Percentiles rank a stretch among this genome's conserved stretches.
Evolutionary conservation across 2,329 filamentous ascomycete genomes (phyloP).

Genomic region (Bipolaris zeicola): DNA sequence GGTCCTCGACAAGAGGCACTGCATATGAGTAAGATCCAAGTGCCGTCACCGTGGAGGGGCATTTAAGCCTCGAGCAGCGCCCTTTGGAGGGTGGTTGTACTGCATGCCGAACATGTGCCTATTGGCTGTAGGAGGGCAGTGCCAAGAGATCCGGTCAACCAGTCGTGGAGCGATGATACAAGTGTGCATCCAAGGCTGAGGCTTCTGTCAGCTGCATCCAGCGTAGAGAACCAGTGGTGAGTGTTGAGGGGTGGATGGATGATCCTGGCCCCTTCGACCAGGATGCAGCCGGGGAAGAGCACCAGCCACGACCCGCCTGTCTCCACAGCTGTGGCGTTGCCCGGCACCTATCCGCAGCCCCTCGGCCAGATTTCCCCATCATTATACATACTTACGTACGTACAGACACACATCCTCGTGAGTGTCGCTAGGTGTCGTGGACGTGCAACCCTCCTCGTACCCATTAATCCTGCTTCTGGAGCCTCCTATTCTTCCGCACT

Average conservation of each 20-base stretch:
- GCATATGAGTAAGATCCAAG: slow-evolving; percentile 1
- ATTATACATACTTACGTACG: not conserved
- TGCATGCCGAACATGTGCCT: slow-evolving; percentile 8
- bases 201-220: slow-evolving; percentile 21
- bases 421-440: not conserved
- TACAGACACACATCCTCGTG: not conserved
- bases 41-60: slow-evolving; percentile 17
- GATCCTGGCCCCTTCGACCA: not conserved
- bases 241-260: slow-evolving; percentile 20
- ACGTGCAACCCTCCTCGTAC: not conserved
- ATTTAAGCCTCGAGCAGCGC: slow-evolving; percentile 15
- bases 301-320: slow-evolving; percentile 21
- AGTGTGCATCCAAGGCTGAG: slow-evolving; percentile 20
- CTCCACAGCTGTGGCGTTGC: slow-evolving; percentile 6
- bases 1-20: not conserved
- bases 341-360: slow-evolving; percentile 9
- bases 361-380: slow-evolving; percentile 6
- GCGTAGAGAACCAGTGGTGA: slow-evolving; percentile 9
- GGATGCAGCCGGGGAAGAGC: slow-evolving; percentile 7
- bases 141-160: slow-evolving; percentile 7
- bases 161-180: slow-evolving; percentile 15
- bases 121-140: slow-evolving; percentile 13
- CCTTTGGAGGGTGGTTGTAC: slow-evolving; percentile 1
- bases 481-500: not conserved
- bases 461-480: not conserved